These are phyloP conservation scores for Sugiyamaella smithiae DNA, from an alignment of 805 yeast species.

Conservation along the genomic window DNA sequence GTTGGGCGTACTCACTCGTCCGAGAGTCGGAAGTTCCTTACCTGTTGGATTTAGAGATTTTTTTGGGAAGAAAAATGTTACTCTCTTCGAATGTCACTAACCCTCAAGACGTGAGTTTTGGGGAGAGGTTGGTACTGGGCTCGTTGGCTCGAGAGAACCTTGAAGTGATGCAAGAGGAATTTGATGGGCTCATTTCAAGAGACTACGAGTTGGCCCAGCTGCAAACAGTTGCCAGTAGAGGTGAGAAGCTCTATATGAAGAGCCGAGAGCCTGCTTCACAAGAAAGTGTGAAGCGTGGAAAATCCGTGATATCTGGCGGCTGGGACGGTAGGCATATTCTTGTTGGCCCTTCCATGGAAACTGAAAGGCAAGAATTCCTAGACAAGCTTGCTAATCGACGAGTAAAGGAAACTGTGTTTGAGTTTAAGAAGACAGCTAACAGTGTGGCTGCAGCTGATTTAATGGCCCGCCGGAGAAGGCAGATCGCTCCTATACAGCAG, in stretches of 20 bases:
- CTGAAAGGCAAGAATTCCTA: slow-evolving; percentile 69
- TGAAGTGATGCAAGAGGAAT: slow-evolving; percentile 72
- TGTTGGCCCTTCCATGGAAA: slow-evolving; percentile 51
- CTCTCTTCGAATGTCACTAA: slow-evolving; percentile 38
- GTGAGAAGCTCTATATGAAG: slow-evolving; percentile 81
- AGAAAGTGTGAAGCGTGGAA: slow-evolving; percentile 82
- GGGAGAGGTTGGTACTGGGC: slow-evolving; percentile 79
- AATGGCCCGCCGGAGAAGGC: slow-evolving; percentile 83
- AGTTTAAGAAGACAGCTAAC: slow-evolving; percentile 53
- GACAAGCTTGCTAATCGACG: slow-evolving; percentile 66
- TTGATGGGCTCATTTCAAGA: slow-evolving; percentile 54
- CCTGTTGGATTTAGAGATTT: slow-evolving; percentile 81
- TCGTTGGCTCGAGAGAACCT: slow-evolving; percentile 68
- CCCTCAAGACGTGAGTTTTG: slow-evolving; percentile 61
- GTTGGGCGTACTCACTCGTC: slow-evolving; percentile 95
- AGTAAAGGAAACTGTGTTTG: slow-evolving; percentile 90
- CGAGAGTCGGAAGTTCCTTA: slow-evolving; percentile 86
- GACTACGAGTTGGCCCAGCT: slow-evolving; percentile 67
- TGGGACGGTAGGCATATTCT: slow-evolving; percentile 89
- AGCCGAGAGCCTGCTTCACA: slow-evolving; percentile 83
- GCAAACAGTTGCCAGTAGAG: slow-evolving; percentile 73
- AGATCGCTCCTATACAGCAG: slow-evolving; percentile 83
- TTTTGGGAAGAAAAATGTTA: slow-evolving; percentile 77
- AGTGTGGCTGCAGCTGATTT: slow-evolving; percentile 56
- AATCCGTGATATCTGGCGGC: slow-evolving; percentile 57